Percentiles rank a stretch among this genome's conserved stretches.
These are phyloP conservation scores for Elaeis oleifera DNA, from an alignment of 202 grass and related monocot genomes.

Conservation along the genomic window DNA sequence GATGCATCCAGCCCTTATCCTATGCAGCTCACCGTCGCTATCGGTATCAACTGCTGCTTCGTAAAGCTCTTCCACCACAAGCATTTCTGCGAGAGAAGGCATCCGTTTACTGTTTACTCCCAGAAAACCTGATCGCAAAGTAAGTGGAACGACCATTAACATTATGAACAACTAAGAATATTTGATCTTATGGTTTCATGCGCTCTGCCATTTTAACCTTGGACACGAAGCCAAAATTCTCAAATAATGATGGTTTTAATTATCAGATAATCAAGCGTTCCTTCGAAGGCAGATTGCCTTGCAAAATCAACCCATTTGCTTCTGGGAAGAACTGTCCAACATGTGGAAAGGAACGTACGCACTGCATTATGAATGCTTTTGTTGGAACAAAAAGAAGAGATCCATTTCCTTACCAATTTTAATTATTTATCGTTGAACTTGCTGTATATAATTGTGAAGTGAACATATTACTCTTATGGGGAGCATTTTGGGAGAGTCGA, in stretches of 20 bases:
- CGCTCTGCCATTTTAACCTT: slow-evolving; percentile 88
- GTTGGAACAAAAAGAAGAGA: too few relatives aligned
- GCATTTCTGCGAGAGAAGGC: slow-evolving; percentile 55
- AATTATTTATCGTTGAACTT: too few relatives aligned
- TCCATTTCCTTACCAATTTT: neutral
- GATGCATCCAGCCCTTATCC: slow-evolving; percentile 98
- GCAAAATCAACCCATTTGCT: slow-evolving; percentile 92
- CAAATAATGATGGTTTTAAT: slow-evolving; percentile 89
- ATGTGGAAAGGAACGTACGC: slow-evolving; percentile 1
- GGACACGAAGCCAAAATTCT: slow-evolving; percentile 88
- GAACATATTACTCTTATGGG: too few relatives aligned
- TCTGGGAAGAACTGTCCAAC: slow-evolving; percentile 85
- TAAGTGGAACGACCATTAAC: slow-evolving; percentile 60
- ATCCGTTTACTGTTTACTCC: neutral
- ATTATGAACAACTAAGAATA: slow-evolving; percentile 91
- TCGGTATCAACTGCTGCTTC: slow-evolving; percentile 62
- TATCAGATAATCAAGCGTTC: slow-evolving; percentile 84
- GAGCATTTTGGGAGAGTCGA: too few relatives aligned
- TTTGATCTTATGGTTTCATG: slow-evolving; percentile 56
- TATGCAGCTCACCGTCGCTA: slow-evolving; percentile 76
- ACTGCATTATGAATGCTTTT: neutral
- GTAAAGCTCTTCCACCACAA: slow-evolving; percentile 94
- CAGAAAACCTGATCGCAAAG: neutral
- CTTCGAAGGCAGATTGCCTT: slow-evolving; percentile 67
- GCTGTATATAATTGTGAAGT: too few relatives aligned